phyloP scores from a whole-genome alignment of 805 yeast species.

The Tetrapisispora namnaoensis region DNA sequence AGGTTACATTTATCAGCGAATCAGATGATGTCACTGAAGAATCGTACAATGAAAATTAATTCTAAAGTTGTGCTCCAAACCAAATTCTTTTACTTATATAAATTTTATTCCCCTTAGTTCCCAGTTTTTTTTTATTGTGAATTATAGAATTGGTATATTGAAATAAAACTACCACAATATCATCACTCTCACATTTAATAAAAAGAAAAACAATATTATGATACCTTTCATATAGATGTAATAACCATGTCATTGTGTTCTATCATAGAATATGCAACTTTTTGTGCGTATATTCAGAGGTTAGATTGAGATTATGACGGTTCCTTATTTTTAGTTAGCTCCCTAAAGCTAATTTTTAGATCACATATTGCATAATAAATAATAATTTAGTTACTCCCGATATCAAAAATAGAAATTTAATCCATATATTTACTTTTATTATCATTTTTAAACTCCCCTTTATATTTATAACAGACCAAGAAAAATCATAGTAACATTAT shows the following conservation, averaged over 20 bases:
- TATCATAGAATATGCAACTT: too few relatives aligned
- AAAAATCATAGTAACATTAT: too few relatives aligned
- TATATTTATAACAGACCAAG: too few relatives aligned
- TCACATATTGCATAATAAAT: background rate
- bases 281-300: too few relatives aligned
- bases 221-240: background rate
- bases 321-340: background rate
- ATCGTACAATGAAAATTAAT: slow-evolving; percentile 4
- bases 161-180: background rate
- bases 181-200: background rate
- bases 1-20: slow-evolving; percentile 30
- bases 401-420: background rate
- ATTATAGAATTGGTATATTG: background rate
- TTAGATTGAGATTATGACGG: too few relatives aligned
- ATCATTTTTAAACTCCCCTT: background rate
- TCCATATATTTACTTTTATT: too few relatives aligned
- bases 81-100: background rate
- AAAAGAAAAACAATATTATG: too few relatives aligned
- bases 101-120: background rate
- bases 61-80: background rate
- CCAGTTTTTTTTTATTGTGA: background rate
- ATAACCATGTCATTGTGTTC: too few relatives aligned
- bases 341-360: background rate
- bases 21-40: slow-evolving; percentile 22
- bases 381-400: background rate